Evolutionary conservation across 805 yeast species (phyloP), one percentile per base, ranked within the genome.

Genomic region (Candida alai): DNA sequence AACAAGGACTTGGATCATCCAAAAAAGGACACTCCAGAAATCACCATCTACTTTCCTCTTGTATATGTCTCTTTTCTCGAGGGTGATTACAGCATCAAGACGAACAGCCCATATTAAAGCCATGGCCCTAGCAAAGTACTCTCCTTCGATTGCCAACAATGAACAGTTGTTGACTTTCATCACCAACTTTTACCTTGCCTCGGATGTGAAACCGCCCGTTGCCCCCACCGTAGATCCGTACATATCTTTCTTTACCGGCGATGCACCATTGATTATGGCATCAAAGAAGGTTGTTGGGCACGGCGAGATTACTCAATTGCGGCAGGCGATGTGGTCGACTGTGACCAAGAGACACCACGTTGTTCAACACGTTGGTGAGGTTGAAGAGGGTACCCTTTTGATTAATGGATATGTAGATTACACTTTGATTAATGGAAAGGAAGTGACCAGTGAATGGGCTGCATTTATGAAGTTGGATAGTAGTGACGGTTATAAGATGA

Each of bases 271-370:
- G 11, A 33, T 31, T 4, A 42, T 42, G 43, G 43, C 36, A 3
- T 23, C 35, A 6, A 40, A 27, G 10, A 26, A 17, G 24, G 32
- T 36, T 10, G 17, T 30, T 10, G 45, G 45, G 11, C 21, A 17
- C 6, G 24, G 21, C 7, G 42, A 30, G 16, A 40, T 42, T 16
- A 28, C 21, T 4, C 28, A 17, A n/a, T 27, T 39, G 23, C 30
- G 45, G 18, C 35, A 42, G 19, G 40, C 25, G n/a, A 42, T 42
- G 43, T 42, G 45, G 45, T 19, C 20, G 8, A 25, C 20, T 5
- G 45, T 42, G 5, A 39, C 45, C 5, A 25, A 36, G 11, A 37
- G 45, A 31, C 41, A 39, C 19, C 45, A 42, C 28, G 41, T 36
- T 13, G 40, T 37, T 9, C 22, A 36, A 7, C 34, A 40, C 19